Evolutionary conservation across 345 rosid genomes (phyloP).

Genomic region (Firmiana major): DNA sequence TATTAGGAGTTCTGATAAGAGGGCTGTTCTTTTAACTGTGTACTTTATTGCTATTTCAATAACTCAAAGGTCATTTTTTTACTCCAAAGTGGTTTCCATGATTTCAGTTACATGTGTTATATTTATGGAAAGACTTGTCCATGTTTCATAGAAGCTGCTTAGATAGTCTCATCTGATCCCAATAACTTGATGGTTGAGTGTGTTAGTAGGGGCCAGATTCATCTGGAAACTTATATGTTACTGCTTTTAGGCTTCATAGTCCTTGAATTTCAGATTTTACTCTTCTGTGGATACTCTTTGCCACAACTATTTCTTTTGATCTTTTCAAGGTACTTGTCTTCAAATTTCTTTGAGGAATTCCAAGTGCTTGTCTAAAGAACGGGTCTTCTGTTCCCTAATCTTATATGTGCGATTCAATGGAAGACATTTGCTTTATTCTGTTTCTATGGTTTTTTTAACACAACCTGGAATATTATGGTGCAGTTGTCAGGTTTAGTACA

Average conservation of each 20-base stretch:
- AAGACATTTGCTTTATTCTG: not conserved
- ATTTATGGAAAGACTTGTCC: not conserved
- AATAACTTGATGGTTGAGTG: not conserved
- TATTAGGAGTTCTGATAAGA: not conserved
- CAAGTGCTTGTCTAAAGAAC: not conserved
- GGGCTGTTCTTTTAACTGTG: not conserved
- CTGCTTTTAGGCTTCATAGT: not conserved
- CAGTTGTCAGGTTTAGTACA: conserved; percentile 64
- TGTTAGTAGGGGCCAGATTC: not conserved
- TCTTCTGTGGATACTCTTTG: not conserved
- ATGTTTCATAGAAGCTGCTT: not conserved
- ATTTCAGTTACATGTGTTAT: not conserved
- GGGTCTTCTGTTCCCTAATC: not conserved
- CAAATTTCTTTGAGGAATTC: not conserved
- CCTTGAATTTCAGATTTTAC: not conserved
- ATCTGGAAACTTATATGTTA: not conserved
- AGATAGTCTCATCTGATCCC: not conserved
- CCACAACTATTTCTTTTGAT: not conserved
- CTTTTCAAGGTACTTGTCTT: not conserved
- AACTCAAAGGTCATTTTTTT: not conserved
- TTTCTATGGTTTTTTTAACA: conserved; percentile 12
- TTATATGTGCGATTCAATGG: not conserved
- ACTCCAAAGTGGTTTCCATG: not conserved
- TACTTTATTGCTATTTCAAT: not conserved
- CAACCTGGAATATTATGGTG: conserved; percentile 30